Percentiles rank a stretch among this genome's conserved stretches.
Conservation (phyloP, 2,329 filamentous ascomycete species). For the Calonectria pseudoreteaudii region DNA sequence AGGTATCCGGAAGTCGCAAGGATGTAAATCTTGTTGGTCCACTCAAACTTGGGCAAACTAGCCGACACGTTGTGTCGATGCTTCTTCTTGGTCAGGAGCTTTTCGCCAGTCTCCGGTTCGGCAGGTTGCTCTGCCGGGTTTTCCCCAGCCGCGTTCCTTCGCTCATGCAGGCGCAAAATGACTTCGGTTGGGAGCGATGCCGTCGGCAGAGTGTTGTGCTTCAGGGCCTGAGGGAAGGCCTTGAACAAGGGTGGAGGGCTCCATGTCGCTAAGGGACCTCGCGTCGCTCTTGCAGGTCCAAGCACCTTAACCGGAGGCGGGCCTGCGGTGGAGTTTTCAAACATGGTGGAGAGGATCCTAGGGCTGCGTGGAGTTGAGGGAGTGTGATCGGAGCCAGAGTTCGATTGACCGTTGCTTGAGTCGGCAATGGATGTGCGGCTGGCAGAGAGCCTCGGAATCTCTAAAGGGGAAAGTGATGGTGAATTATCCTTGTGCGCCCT, state of each 20-base stretch:
- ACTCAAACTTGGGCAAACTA: conserved; percentile 65
- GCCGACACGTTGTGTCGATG: conserved; percentile 57
- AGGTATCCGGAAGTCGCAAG: conserved; percentile 78
- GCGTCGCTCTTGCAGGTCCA: conserved; percentile 34
- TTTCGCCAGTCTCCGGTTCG: conserved; percentile 45
- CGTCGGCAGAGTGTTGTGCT: conserved; percentile 77
- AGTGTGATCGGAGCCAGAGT: conserved; percentile 51
- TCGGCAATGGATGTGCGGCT: conserved; percentile 61
- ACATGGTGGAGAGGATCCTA: conserved; percentile 40
- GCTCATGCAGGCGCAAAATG: conserved; percentile 71
- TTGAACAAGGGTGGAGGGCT: conserved; percentile 84
- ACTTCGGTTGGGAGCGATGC: conserved; percentile 76
- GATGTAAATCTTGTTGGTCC: conserved; percentile 79
- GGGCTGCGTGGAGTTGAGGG: conserved; percentile 42
- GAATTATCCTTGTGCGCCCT: conserved; percentile 53
- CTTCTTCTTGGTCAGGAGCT: conserved; percentile 56
- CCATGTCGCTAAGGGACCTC: conserved; percentile 62
- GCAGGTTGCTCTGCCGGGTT: conserved; percentile 29
- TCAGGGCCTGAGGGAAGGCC: conserved; percentile 86
- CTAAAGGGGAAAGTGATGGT: conserved; percentile 44
- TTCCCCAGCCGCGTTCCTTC: conserved; percentile 49
- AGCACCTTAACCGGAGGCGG: conserved; percentile 28
- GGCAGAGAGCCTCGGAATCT: conserved; percentile 49
- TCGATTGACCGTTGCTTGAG: conserved; percentile 52
- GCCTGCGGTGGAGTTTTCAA: conserved; percentile 34